phyloP scores from a whole-genome alignment of 2,329 filamentous ascomycete species.

The Raffaelea deltoideospora region DNA sequence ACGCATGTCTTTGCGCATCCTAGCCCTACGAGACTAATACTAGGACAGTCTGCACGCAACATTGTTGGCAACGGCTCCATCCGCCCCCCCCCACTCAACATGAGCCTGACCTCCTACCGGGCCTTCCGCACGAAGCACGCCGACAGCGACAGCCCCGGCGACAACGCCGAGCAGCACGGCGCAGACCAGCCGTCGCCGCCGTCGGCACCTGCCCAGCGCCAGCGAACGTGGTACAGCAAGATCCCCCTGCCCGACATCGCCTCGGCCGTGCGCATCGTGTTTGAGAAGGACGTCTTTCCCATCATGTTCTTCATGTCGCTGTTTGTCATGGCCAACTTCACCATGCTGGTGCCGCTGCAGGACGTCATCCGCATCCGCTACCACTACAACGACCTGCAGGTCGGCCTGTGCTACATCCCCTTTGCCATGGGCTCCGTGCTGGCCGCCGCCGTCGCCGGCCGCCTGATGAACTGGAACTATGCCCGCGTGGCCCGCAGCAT shows the following conservation, averaged over 20 bases:
- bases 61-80: slow-evolving; percentile 31
- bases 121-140: background rate
- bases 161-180: slow-evolving; percentile 1
- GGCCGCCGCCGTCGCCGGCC: slow-evolving; percentile 24
- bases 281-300: slow-evolving; percentile 19
- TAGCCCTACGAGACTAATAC: background rate
- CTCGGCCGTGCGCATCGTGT: slow-evolving; percentile 17
- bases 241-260: slow-evolving; percentile 16
- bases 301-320: slow-evolving; percentile 20
- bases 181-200: slow-evolving; percentile 4
- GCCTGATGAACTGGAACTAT: slow-evolving; percentile 47
- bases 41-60: slow-evolving; percentile 17
- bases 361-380: slow-evolving; percentile 18
- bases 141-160: background rate
- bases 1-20: too few relatives aligned
- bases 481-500: slow-evolving; percentile 32
- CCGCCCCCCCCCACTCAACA: slow-evolving; percentile 16
- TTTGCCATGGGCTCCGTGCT: slow-evolving; percentile 21
- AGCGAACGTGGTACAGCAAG: slow-evolving; percentile 5
- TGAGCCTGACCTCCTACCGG: slow-evolving; percentile 7
- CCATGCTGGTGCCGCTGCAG: slow-evolving; percentile 18
- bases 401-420: slow-evolving; percentile 28
- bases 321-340: slow-evolving; percentile 19
- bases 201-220: slow-evolving; percentile 3
- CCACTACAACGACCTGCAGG: slow-evolving; percentile 19